Evolutionary conservation across 1,139 yeast genomes (phyloP), one percentile per base, ranked within the genome.

Genomic region (Taphrina flavorubra): DNA sequence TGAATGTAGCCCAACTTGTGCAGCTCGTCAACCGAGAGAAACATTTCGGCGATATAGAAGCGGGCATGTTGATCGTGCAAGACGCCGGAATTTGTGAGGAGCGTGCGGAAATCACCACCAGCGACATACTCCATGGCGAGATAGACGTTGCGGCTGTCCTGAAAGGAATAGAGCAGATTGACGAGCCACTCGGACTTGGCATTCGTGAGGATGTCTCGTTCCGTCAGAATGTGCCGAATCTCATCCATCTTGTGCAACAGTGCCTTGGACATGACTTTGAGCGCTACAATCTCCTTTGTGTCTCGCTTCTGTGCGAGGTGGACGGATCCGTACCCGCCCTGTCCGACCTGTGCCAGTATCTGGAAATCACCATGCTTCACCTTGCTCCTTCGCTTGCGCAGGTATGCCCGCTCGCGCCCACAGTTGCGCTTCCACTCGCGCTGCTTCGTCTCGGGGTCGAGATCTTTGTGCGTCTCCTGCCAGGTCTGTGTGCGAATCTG

Each of bases 91-190:
- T 92, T 94, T 78, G 92, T 92, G 73, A 95, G 84, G 72, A 95
- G 81, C 0, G 99, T 95, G 77, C 99, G 87, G 81, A 91, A 95
- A 78, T 95, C 99, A 65, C 99, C 99, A 70, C 99, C 99, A 4
- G 99, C 97, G 10, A 95, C 99, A 78, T 90, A 95, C 78, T 95
- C 99, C 99, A 95, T 95, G 1, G 99, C 99, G 75, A 95, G 82
- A 75, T 90, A 95, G 51, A 95, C 90, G 77, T 90, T 90, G 71
- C 89, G 94, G 0, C 88, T 81, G 78, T 94, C 98, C 78, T 95
- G 99, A 80, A 95, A 95, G 2, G 99, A 97, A 77, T 95, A 95
- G 70, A 92, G 82, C 69, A 95, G 82, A 78, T 92, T 92, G 56
- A 94, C 99, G 61, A 95, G 83, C 99, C 99, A 95, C 71, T 92